Percentiles rank a stretch among this genome's conserved stretches.
These are phyloP conservation scores for Solanum chacoense DNA, from an alignment of 305 asterid genomes.

Conservation along the genomic window DNA sequence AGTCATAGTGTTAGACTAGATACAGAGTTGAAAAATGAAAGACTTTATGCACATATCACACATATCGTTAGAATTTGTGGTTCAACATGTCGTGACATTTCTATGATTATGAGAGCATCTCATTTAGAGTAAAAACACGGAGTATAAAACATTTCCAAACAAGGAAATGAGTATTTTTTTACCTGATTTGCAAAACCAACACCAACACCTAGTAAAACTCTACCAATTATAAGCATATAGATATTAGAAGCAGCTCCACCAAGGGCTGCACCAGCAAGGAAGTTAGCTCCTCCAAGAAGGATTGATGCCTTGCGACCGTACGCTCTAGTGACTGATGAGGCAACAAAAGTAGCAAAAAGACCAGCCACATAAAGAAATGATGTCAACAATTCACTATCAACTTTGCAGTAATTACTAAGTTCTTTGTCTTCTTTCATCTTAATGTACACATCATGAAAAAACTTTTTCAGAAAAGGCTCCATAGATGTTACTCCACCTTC, in stretches of 20 bases:
- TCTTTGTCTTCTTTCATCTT: slow-evolving; percentile 45
- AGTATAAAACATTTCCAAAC: not conserved
- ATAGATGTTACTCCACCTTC: slow-evolving; percentile 84
- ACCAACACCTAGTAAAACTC: slow-evolving; percentile 60
- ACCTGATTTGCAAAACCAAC: slow-evolving; percentile 80
- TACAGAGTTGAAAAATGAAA: too few relatives aligned
- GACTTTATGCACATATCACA: too few relatives aligned
- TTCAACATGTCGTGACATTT: not conserved
- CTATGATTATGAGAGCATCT: not conserved
- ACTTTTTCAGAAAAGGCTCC: slow-evolving; percentile 51
- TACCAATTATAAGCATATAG: slow-evolving; percentile 58
- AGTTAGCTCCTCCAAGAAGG: slow-evolving; percentile 53
- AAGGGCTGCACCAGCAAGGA: slow-evolving; percentile 62
- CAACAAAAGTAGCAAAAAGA: slow-evolving; percentile 50
- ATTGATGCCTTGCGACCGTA: slow-evolving; percentile 62
- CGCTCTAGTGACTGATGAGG: slow-evolving; percentile 37
- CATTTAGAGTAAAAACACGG: not conserved
- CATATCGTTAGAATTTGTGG: too few relatives aligned
- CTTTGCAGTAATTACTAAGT: slow-evolving; percentile 75
- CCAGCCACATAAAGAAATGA: slow-evolving; percentile 57
- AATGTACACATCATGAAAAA: slow-evolving; percentile 43
- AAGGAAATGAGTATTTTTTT: not conserved
- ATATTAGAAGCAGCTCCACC: slow-evolving; percentile 53
- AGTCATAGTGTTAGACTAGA: too few relatives aligned
- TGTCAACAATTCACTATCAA: slow-evolving; percentile 58